These are phyloP conservation scores for Paramecium caudatum DNA, from an alignment of 73 alveolate genomes.

Conservation along the genomic window DNA sequence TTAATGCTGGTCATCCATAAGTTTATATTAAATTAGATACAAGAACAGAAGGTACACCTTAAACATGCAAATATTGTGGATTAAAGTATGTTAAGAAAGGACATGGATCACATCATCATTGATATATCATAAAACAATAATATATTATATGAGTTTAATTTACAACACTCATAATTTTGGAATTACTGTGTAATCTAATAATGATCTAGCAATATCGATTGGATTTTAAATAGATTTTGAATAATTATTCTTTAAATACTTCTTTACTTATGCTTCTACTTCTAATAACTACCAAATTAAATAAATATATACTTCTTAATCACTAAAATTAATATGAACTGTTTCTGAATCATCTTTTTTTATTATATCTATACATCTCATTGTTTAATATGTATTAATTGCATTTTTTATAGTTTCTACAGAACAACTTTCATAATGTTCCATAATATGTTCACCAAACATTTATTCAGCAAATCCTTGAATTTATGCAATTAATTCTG, in stretches of 20 bases:
- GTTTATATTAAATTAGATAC: conserved; percentile 80
- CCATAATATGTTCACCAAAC: conserved; percentile 85
- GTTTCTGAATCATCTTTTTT: not conserved
- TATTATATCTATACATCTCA: conserved; percentile 50
- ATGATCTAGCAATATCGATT: conserved; percentile 63
- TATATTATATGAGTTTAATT: conserved; percentile 56
- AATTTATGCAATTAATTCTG: conserved; percentile 75
- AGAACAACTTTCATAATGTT: conserved; percentile 87
- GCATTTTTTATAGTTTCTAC: conserved; percentile 87
- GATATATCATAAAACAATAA: conserved; percentile 12
- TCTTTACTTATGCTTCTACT: conserved; percentile 64
- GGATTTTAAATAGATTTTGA: conserved; percentile 56
- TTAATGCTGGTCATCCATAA: conserved; percentile 82
- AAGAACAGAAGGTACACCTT: conserved; percentile 76
- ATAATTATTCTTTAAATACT: conserved; percentile 56
- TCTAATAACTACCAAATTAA: conserved; percentile 9
- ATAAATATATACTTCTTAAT: conserved; percentile 12
- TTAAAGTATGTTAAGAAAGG: conserved; percentile 76
- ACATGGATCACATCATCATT: conserved; percentile 74
- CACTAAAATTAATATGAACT: conserved; percentile 26
- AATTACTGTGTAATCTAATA: conserved; percentile 45
- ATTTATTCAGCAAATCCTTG: conserved; percentile 90
- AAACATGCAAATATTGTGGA: conserved; percentile 81
- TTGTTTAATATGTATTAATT: conserved; percentile 59
- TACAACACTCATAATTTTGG: conserved; percentile 56